Base-by-base conservation (phyloP, 495 filamentous ascomycete species). In the Aspergillus conjunctus region DNA sequence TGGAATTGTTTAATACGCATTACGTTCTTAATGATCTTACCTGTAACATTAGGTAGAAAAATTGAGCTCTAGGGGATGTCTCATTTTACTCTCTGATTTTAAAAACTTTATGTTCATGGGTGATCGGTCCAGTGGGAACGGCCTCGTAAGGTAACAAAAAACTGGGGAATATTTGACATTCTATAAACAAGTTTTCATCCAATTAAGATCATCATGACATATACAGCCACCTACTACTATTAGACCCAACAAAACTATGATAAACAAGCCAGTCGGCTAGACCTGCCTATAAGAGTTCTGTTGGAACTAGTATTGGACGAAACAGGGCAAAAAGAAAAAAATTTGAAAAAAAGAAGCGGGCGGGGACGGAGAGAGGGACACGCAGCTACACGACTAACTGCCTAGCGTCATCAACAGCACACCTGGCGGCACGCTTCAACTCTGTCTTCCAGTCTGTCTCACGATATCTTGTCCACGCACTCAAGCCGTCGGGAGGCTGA, bases 351-450 rank as follows among this genome's bases (percentile, higher is more conserved):
- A 32, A 6, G 30, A 26, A 18, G 18, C 31, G 46, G 14, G 44
- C 7, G n/a, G 17, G 4, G 5, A 20, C 7, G 5, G 18, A 18
- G 18, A 22, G 0, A 21, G 20, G 9, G 30, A 56, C 54, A 60
- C 37, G 51, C n/a, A 50, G 49, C 57, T 70, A 77, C 37, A 71
- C 66, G 55, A 77, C 74, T 49, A 81, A 62, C 53, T 71, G 66
- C 55, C 72, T 75, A 55, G 77, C 75, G 74, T 80, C 79, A 54
- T 79, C 79, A 61, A 80, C 93, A 11, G 85, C 92, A 59, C 84
- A 83, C 68, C 91, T 78, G 2, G 90, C 90, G 67, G 92, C 88
- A 77, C 87, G 88, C 79, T 97, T 98, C 74, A 98, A 73, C 62
- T 92, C 82, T 33, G 79, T 80, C 68, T 78, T 81, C 76, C 76